Evolutionary conservation across 2,329 filamentous ascomycete species (phyloP), one percentile per base, ranked within the genome.

Genomic region (Penicillium digitatum): DNA sequence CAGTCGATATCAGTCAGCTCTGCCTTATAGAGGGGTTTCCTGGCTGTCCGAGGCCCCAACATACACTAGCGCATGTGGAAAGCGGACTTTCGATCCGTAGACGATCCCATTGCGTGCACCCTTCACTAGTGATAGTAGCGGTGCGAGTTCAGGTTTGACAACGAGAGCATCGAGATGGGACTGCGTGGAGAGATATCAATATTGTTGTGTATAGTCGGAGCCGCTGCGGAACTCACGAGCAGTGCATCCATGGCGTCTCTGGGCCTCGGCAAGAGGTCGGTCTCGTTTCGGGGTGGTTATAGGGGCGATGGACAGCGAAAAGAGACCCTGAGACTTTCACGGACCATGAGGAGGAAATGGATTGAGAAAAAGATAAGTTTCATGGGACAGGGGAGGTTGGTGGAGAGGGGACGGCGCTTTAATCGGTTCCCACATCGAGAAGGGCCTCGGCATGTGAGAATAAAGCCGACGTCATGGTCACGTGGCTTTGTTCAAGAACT

Each of bases 41-140:
- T n/a, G 12, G 20, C 37, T n/a, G 37, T 53, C 39, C 45, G 39
- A 48, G 47, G 38, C 20, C 20, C 20, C 20, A 45, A 62, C 78
- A 60, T 79, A 86, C 82, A 99, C 94, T 64, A 99, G 82, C 58
- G 94, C 94, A 78, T 99, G 94, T 62, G 94, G 94, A 78, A 99
- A 97, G 61, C 94, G 92, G 74, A 99, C 90, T 83, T 97, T 97
- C 67, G 89, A 86, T 58, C 94, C 94, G 77, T 99, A 99, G 60
- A 99, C 90, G 62, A 92, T 87, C 73, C 94, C 94, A 85, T 97
- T 99, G 76, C 94, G 90, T 63, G 94, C 88, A 67, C 86, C 90
- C 82, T 99, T 99, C 73, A 96, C 73, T 63, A 99, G 81, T 54
- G 89, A 85, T 59, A 99, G 83, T 53, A 91, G 73, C 67, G 94